Percentiles rank a stretch among this genome's conserved stretches.
These are phyloP conservation scores for Trametes versicolor DNA, from an alignment of 1,284 basidiomycete genomes.

Conservation along the genomic window DNA sequence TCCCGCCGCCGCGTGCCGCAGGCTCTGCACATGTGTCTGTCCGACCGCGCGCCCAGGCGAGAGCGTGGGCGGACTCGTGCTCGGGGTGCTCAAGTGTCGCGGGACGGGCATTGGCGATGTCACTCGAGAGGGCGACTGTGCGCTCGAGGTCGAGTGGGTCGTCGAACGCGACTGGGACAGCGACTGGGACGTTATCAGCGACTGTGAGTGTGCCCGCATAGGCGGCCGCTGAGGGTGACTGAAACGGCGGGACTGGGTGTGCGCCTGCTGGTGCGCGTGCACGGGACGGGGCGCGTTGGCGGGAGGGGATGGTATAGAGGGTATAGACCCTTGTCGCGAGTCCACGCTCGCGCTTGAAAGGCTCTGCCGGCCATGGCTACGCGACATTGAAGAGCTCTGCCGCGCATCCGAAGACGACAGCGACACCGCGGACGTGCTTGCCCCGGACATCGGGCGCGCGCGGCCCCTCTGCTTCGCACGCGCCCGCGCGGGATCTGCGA, in stretches of 20 bases:
- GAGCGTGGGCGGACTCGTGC: constrained; percentile 66
- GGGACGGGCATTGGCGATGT: constrained; percentile 52
- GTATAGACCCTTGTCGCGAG: constrained; percentile 79
- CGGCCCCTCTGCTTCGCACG: constrained; percentile 55
- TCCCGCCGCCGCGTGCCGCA: constrained; percentile 54
- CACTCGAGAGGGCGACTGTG: constrained; percentile 27
- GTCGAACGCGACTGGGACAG: constrained; percentile 39
- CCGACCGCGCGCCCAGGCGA: constrained; percentile 61
- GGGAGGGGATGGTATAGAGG: constrained; percentile 78
- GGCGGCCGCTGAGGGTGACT: constrained; percentile 21
- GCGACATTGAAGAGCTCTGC: constrained; percentile 32
- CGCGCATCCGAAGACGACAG: constrained; percentile 31
- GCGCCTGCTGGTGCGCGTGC: constrained; percentile 14
- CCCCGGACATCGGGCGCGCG: constrained; percentile 44
- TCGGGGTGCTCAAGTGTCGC: constrained; percentile 59
- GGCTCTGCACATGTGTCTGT: constrained; percentile 46
- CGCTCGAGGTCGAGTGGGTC: constrained; percentile 23
- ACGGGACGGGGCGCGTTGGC: constrained; percentile 47
- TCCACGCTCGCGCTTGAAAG: constrained; percentile 71
- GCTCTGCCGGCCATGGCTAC: constrained; percentile 56
- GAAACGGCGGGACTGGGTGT: constrained; percentile 20
- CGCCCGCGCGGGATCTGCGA: constrained; percentile 54
- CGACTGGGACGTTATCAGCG: constrained; percentile 34
- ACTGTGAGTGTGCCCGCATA: constrained; percentile 17
- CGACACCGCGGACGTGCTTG: constrained; percentile 22